Base-by-base conservation (phyloP, 306 rosid genomes). In the Lathyrus tuberosus region DNA sequence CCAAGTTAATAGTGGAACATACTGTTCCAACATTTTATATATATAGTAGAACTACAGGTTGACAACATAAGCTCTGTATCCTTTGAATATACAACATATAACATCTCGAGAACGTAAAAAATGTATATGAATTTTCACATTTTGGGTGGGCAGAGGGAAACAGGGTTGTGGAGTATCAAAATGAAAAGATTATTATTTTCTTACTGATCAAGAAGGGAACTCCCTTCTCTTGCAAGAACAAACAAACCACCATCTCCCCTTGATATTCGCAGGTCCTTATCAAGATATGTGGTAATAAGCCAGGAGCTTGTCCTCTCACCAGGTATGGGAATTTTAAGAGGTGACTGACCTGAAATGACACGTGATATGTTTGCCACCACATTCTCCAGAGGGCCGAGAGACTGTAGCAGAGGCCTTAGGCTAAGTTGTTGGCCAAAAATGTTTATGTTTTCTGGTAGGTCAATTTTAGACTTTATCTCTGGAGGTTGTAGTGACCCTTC, bases 171-270 rank as follows among this genome's bases (percentile, higher is more conserved):
- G 28, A 52, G 51, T 69, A 52, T 62, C 71, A 60, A 49, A 68
- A 43, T 11, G 43, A 5, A 31, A 0, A 42, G 30, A 66, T 35
- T 5, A 64, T 73, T 40, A 71, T 74, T 64, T 76, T 67, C 72
- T 78, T 84, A 85, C 78, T 83, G 69, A 73, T 83, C 77, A 61
- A 90, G 88, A 75, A 94, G 89, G 66, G 86, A 79, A 48, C 94
- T 90, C 67, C 97, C 97, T 77, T 90, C 96, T 75, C 78, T 88
- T 13, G 89, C 96, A 59, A 94, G 95, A 71, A 94, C 77, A 74
- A 94, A 94, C 53, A 94, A 85, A 76, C 98, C 98, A 3, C 97
- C 98, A 66, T 94, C 98, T 3, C 98, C 98, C 79, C 88, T 90
- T 10, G 98, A 90, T 83, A 93, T 90, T 70, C 98, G 81, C 10